Conservation (phyloP, 441 rosid genomes). For the Brassica hybrid region DNA sequence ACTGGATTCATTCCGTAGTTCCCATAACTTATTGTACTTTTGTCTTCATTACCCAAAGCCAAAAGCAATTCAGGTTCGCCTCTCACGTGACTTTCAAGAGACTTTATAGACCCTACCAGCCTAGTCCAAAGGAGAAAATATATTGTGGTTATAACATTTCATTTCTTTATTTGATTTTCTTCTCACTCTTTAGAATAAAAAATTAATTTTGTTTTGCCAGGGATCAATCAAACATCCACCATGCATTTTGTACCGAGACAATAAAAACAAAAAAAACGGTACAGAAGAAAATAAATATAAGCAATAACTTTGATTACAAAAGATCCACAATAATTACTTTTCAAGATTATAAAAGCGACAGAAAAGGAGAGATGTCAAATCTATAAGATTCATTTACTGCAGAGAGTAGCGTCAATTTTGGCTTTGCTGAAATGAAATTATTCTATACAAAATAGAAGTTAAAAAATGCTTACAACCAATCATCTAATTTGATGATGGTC, state of each 20-base stretch:
- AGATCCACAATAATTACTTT: slow-evolving; percentile 28
- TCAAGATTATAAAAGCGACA: background rate
- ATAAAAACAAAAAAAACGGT: no score
- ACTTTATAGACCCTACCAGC: slow-evolving; percentile 25
- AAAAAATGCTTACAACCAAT: background rate
- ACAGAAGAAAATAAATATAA: slow-evolving; percentile 18
- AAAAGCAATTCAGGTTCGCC: slow-evolving; percentile 20
- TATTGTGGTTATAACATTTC: background rate
- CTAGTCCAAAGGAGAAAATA: background rate
- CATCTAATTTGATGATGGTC: no score
- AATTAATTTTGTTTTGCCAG: background rate
- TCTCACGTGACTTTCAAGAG: slow-evolving; percentile 36
- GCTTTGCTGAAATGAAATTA: slow-evolving; percentile 10
- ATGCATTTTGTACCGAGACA: no score
- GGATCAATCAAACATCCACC: slow-evolving; percentile 15
- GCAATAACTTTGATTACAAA: slow-evolving; percentile 22
- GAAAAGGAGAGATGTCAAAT: slow-evolving; percentile 21
- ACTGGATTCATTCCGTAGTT: background rate
- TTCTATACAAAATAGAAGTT: slow-evolving; percentile 6
- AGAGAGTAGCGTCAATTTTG: slow-evolving; percentile 25
- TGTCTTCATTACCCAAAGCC: slow-evolving; percentile 19
- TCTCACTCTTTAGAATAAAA: background rate
- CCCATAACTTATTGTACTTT: background rate
- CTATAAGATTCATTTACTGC: slow-evolving; percentile 23
- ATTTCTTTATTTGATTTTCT: background rate